phyloP scores from a whole-genome alignment of 495 filamentous ascomycete species.

The Xylaria flabelliformis region DNA sequence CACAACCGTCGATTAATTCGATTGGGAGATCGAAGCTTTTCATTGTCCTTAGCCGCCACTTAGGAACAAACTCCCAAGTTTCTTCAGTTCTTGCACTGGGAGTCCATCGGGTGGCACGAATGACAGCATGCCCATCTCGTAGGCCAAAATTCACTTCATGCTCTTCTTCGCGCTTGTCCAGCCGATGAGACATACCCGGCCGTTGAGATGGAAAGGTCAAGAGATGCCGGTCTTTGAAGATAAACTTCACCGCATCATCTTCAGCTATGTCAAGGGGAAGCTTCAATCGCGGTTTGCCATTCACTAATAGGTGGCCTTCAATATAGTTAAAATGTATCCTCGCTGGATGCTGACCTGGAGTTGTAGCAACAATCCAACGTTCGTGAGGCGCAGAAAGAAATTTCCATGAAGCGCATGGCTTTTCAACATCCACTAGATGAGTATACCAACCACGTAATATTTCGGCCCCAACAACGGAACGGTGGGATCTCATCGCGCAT shows the following conservation, averaged over 20 bases:
- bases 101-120: conserved; percentile 39
- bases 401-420: conserved; percentile 26
- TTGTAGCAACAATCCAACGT: conserved; percentile 43
- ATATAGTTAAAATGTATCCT: conserved; percentile 53
- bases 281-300: conserved; percentile 49
- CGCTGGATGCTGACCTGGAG: conserved; percentile 26
- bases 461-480: conserved; percentile 40
- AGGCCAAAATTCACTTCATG: conserved; percentile 59
- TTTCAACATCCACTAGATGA: not conserved
- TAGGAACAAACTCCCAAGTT: conserved; percentile 47
- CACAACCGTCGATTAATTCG: conserved; percentile 52
- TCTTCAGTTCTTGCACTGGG: not conserved
- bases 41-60: conserved; percentile 33
- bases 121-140: conserved; percentile 44
- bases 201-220: conserved; percentile 52
- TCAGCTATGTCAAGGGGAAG: conserved; percentile 53
- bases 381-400: conserved; percentile 36
- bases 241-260: conserved; percentile 44
- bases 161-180: conserved; percentile 37
- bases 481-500: conserved; percentile 33
- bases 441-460: conserved; percentile 29
- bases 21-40: conserved; percentile 56
- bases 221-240: conserved; percentile 59
- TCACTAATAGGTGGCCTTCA: conserved; percentile 56
- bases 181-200: conserved; percentile 53